A percentile compares a stretch with the other conserved stretches of the same genome.
Evolutionary conservation across 495 filamentous ascomycete genomes (phyloP).

Genomic region (Talaromyces nanjingensis): DNA sequence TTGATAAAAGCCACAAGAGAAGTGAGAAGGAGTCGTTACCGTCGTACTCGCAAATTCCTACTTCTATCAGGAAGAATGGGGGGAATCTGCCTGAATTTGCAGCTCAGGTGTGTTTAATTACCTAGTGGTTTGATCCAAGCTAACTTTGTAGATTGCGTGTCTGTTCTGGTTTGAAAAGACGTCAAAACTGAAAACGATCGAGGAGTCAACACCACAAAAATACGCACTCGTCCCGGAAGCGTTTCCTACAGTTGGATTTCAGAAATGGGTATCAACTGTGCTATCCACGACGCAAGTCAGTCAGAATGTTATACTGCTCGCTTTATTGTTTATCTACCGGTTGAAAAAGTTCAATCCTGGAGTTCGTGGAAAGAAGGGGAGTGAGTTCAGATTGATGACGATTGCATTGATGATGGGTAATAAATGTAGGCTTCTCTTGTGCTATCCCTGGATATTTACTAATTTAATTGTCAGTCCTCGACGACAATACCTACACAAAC

Average conservation of each 20-base stretch:
- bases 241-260: conserved; percentile 69
- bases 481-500: conserved; percentile 99
- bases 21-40: conserved; percentile 38
- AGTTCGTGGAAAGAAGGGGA: conserved; percentile 85
- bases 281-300: conserved; percentile 94
- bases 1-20: conserved; percentile 25
- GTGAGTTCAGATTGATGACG: conserved; percentile 91
- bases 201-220: conserved; percentile 49
- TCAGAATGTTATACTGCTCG: conserved; percentile 89
- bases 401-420: conserved; percentile 98
- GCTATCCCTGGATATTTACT: no score
- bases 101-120: conserved; percentile 52
- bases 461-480: conserved; percentile 59
- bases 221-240: conserved; percentile 60
- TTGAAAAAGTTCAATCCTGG: conserved; percentile 82
- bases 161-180: conserved; percentile 98
- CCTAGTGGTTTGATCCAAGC: not conserved
- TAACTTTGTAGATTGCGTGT: conserved; percentile 67
- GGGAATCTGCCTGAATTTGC: conserved; percentile 76
- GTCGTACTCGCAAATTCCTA: conserved; percentile 63
- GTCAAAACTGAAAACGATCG: conserved; percentile 62
- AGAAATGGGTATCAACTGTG: conserved; percentile 89
- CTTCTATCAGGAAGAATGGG: conserved; percentile 64
- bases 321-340: conserved; percentile 87
- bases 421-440: conserved; percentile 61